These are phyloP conservation scores for Paxillus rubicundulus DNA, from an alignment of 768 basidiomycete species.

Conservation along the genomic window DNA sequence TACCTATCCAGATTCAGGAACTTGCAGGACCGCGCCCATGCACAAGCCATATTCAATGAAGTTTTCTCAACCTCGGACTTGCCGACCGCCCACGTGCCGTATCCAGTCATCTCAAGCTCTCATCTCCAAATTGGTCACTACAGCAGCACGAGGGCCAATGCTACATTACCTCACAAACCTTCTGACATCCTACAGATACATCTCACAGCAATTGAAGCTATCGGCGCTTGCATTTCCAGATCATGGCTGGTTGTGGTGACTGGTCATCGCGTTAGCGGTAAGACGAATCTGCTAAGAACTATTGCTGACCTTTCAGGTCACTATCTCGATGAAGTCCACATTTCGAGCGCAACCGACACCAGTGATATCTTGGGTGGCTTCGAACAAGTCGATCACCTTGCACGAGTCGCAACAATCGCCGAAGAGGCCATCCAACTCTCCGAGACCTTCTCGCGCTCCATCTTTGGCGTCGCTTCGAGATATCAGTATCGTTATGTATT, in stretches of 20 bases:
- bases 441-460: slow-evolving; percentile 39
- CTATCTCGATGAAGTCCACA: slow-evolving; percentile 63
- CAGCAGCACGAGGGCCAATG: slow-evolving; percentile 31
- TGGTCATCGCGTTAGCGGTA: slow-evolving; percentile 72
- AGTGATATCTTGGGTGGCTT: slow-evolving; percentile 94
- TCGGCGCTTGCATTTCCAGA: slow-evolving; percentile 68
- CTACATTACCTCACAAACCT: slow-evolving; percentile 37
- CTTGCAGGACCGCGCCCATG: slow-evolving; percentile 56
- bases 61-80: slow-evolving; percentile 39
- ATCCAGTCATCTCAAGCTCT: slow-evolving; percentile 38
- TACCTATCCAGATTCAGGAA: slow-evolving; percentile 89
- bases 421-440: slow-evolving; percentile 40
- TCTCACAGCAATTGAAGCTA: slow-evolving; percentile 65
- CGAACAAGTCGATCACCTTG: slow-evolving; percentile 77
- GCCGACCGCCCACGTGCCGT: slow-evolving; percentile 40
- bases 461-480: slow-evolving; percentile 17
- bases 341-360: slow-evolving; percentile 88
- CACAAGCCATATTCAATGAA: slow-evolving; percentile 51
- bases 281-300: slow-evolving; percentile 68
- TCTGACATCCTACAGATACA: slow-evolving; percentile 60
- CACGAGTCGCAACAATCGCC: slow-evolving; percentile 37
- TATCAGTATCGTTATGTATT: slow-evolving; percentile 15
- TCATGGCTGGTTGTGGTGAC: slow-evolving; percentile 90
- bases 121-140: slow-evolving; percentile 69
- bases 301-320: slow-evolving; percentile 73